phyloP scores from a whole-genome alignment of 305 asterid genomes.

The Fraxinus albicans region DNA sequence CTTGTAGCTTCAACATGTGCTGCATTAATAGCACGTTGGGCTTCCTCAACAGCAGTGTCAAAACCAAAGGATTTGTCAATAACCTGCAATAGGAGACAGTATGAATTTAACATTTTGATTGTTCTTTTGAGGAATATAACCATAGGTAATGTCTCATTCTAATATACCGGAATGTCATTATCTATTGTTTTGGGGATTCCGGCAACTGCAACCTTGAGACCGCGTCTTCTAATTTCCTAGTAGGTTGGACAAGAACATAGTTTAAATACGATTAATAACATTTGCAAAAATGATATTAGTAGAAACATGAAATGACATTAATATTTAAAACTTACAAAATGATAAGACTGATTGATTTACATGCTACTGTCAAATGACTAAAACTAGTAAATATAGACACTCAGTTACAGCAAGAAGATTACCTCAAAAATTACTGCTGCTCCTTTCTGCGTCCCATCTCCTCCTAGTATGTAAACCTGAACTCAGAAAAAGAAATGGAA shows the following conservation, averaged over 20 bases:
- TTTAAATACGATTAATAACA: background rate
- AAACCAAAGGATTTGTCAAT: slow-evolving; percentile 84
- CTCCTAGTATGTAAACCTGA: slow-evolving; percentile 89
- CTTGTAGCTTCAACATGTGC: slow-evolving; percentile 92
- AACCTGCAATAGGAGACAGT: slow-evolving; percentile 36
- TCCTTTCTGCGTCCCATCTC: slow-evolving; percentile 93
- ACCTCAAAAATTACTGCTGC: slow-evolving; percentile 90
- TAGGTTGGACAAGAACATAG: background rate
- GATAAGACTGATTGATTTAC: background rate
- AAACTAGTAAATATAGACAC: background rate
- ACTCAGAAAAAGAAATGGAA: background rate
- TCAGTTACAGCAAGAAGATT: slow-evolving; percentile 4
- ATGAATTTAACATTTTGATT: background rate
- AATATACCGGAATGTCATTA: slow-evolving; percentile 76
- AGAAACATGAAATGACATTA: background rate
- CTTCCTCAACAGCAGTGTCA: slow-evolving; percentile 93
- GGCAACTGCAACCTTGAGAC: slow-evolving; percentile 73
- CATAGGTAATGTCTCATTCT: background rate
- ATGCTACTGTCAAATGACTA: background rate
- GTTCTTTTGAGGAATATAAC: background rate
- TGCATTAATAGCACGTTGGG: slow-evolving; percentile 84
- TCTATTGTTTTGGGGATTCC: slow-evolving; percentile 89
- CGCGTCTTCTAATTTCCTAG: slow-evolving; percentile 76
- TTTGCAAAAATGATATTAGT: background rate
- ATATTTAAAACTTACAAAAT: background rate